Evolutionary conservation across 345 rosid genomes (phyloP).

Genomic region (Arabis alpina): DNA sequence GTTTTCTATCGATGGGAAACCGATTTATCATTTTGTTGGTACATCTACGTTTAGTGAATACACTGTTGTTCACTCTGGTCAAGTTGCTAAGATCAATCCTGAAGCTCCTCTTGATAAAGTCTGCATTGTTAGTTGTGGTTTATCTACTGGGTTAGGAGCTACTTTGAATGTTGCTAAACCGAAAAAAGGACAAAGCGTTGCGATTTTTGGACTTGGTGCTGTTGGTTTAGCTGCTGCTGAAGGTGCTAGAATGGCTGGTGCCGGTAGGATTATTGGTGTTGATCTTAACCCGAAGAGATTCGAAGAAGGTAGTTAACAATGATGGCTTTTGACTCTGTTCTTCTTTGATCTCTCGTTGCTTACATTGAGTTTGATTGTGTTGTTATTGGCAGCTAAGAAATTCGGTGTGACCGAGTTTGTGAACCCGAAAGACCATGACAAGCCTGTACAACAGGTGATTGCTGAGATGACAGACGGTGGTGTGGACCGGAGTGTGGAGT

Average conservation of each 20-base stretch:
- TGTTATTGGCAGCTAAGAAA: constrained; percentile 58
- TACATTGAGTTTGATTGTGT: constrained; percentile 23
- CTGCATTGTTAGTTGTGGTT: constrained; percentile 74
- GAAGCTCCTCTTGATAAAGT: constrained; percentile 85
- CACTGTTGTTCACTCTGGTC: constrained; percentile 80
- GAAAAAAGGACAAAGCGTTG: constrained; percentile 62
- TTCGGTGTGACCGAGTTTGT: constrained; percentile 72
- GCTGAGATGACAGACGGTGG: constrained; percentile 83
- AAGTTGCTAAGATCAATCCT: constrained; percentile 75
- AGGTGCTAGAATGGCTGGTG: constrained; percentile 77
- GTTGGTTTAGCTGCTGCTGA: constrained; percentile 88
- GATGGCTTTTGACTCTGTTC: not conserved
- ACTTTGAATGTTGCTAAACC: constrained; percentile 84
- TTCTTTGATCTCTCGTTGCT: constrained; percentile 1
- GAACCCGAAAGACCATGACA: constrained; percentile 68
- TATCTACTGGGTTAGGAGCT: constrained; percentile 83
- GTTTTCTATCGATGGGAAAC: constrained; percentile 72
- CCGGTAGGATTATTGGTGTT: constrained; percentile 75
- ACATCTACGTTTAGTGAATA: constrained; percentile 84
- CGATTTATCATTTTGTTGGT: constrained; percentile 74
- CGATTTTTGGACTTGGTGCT: constrained; percentile 75
- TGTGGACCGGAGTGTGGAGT: constrained; percentile 80
- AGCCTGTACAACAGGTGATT: constrained; percentile 76
- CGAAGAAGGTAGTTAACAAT: constrained; percentile 41
- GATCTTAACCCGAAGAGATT: constrained; percentile 70